A percentile compares a stretch with the other conserved stretches of the same genome.
These are phyloP conservation scores for Pyracantha coccinea DNA, from an alignment of 331 rosid species.

Conservation along the genomic window DNA sequence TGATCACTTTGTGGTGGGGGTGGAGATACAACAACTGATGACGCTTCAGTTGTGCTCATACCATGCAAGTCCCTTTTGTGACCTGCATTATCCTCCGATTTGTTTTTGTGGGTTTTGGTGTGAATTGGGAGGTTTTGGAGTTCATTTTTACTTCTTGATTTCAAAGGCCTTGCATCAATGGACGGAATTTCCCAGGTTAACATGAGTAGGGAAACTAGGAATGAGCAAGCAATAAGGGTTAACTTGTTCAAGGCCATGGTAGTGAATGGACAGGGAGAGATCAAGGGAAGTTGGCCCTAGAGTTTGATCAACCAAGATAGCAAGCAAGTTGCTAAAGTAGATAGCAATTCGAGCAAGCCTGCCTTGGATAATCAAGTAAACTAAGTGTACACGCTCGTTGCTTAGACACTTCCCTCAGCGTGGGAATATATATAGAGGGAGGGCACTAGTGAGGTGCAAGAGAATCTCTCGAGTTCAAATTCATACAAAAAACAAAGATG, in stretches of 20 bases:
- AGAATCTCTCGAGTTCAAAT: not conserved
- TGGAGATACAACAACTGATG: slow-evolving; percentile 9
- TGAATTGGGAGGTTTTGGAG: not conserved
- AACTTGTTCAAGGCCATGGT: slow-evolving; percentile 35
- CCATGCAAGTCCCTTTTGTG: not conserved
- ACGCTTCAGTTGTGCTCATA: not conserved
- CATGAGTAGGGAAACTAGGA: slow-evolving; percentile 23
- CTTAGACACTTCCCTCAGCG: not conserved
- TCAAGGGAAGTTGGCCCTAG: not conserved
- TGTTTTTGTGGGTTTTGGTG: not conserved
- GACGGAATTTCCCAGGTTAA: slow-evolving; percentile 9
- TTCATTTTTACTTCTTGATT: not conserved
- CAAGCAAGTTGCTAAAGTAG: too few relatives aligned
- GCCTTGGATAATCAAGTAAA: not conserved
- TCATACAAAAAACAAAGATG: too few relatives aligned
- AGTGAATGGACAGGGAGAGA: not conserved
- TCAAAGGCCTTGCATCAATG: slow-evolving; percentile 20
- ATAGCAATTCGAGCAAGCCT: not conserved
- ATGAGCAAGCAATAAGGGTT: not conserved
- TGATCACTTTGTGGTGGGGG: slow-evolving; percentile 5
- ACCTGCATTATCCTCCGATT: not conserved
- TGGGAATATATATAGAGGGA: slow-evolving; percentile 8
- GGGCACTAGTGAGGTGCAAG: not conserved
- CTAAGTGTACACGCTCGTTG: not conserved
- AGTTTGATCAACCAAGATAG: too few relatives aligned